Conservation (phyloP, 2,329 filamentous ascomycete genomes). For the Sporothrix dimorphospora region DNA sequence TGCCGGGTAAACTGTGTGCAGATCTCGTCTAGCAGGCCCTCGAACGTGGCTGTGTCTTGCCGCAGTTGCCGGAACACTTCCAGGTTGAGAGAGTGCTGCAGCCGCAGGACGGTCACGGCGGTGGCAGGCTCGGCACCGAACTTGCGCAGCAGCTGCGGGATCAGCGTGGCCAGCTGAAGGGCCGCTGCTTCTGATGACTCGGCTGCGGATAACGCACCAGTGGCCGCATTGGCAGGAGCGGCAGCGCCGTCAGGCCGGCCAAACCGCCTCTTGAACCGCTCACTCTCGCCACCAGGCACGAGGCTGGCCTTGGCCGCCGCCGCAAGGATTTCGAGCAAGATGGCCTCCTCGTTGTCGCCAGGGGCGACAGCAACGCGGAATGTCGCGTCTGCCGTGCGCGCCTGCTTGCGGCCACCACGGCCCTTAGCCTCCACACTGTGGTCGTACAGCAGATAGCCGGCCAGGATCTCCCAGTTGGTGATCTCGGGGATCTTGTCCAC, state of each 20-base stretch:
- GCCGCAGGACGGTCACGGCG: slow-evolving; percentile 79
- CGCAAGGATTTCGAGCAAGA: slow-evolving; percentile 85
- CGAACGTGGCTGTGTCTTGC: slow-evolving; percentile 80
- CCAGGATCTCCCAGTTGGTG: slow-evolving; percentile 82
- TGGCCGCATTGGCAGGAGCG: background rate
- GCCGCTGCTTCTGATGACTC: slow-evolving; percentile 80
- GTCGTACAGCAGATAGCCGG: slow-evolving; percentile 90
- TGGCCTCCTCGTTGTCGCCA: slow-evolving; percentile 74
- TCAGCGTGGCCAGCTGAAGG: slow-evolving; percentile 73
- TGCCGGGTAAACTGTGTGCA: slow-evolving; percentile 94
- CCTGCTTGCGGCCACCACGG: slow-evolving; percentile 33
- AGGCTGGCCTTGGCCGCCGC: slow-evolving; percentile 78
- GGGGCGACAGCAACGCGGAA: slow-evolving; percentile 76
- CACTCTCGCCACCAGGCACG: slow-evolving; percentile 63
- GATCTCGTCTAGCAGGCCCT: slow-evolving; percentile 83
- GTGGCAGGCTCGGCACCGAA: slow-evolving; percentile 89
- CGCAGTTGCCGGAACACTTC: slow-evolving; percentile 87
- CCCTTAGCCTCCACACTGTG: slow-evolving; percentile 66
- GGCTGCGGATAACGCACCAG: slow-evolving; percentile 34
- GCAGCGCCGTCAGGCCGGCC: slow-evolving; percentile 45
- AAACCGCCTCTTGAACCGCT: slow-evolving; percentile 60
- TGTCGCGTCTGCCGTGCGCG: slow-evolving; percentile 55
- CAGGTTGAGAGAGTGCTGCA: slow-evolving; percentile 85
- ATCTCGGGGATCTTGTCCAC: slow-evolving; percentile 82
- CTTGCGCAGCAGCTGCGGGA: slow-evolving; percentile 87